Conservation (phyloP, 176 grass and related monocot genomes). For the Aechmea fasciata region DNA sequence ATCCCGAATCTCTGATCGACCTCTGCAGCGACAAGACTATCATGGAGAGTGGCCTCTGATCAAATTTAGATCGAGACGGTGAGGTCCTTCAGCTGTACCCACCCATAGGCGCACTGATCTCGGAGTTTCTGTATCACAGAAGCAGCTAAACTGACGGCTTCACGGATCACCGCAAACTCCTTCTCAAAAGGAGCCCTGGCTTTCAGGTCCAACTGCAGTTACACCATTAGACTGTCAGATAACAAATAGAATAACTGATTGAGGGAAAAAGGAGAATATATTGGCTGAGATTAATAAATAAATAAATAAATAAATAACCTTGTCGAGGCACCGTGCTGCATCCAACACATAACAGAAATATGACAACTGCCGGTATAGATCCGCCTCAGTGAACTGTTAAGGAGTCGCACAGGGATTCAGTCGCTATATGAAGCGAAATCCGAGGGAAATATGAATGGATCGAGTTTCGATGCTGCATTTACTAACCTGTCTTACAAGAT, state of each 20-base stretch:
- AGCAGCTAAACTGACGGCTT: constrained; percentile 43
- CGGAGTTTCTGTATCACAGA: constrained; percentile 62
- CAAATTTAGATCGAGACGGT: constrained; percentile 49
- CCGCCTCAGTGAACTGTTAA: constrained; percentile 70
- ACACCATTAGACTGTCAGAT: constrained; percentile 11
- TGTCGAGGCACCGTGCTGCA: constrained; percentile 52
- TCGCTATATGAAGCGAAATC: constrained; percentile 8
- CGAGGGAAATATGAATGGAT: constrained; percentile 6
- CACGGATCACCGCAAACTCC: constrained; percentile 41
- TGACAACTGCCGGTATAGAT: constrained; percentile 83
- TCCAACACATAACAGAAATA: constrained; percentile 88
- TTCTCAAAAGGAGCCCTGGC: constrained; percentile 41
- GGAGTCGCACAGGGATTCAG: constrained; percentile 5
- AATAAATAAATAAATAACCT: constrained; percentile 38
- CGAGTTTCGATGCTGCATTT: background rate
- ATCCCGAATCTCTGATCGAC: too few relatives aligned
- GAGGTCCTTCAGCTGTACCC: constrained; percentile 64
- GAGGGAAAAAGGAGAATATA: constrained; percentile 4
- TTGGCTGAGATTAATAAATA: background rate
- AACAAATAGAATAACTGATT: constrained; percentile 8
- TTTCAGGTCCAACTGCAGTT: constrained; percentile 69
- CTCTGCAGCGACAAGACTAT: too few relatives aligned
- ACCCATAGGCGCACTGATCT: constrained; percentile 76
- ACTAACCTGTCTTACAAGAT: constrained; percentile 60
- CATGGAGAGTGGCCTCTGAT: background rate